Evolutionary conservation across 2,329 filamentous ascomycete species (phyloP).

Genomic region (Chaetothyriales sp.): DNA sequence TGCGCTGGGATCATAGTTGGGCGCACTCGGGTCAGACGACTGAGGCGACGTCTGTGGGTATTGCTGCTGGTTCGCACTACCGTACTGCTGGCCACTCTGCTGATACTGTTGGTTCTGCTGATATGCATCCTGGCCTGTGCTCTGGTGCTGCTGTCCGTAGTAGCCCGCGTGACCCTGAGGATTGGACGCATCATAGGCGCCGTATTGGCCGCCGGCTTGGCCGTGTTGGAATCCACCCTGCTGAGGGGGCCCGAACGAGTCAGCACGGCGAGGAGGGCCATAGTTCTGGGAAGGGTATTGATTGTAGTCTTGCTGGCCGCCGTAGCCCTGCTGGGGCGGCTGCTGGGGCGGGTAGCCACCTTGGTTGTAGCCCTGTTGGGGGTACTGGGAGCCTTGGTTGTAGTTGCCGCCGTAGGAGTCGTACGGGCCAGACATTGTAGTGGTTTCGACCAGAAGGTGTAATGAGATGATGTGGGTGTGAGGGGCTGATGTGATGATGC

Average conservation of each 20-base stretch:
- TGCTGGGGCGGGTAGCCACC: conserved; percentile 21
- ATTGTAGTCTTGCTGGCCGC: conserved; percentile 16
- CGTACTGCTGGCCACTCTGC: conserved; percentile 7
- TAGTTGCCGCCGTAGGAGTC: conserved; percentile 18
- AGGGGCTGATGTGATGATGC: too few relatives aligned
- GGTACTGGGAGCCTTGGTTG: conserved; percentile 17
- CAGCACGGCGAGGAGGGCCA: conserved; percentile 31
- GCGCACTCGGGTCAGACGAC: conserved; percentile 13
- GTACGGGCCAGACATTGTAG: neutral
- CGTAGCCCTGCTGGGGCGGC: conserved; percentile 24
- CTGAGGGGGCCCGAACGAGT: conserved; percentile 24
- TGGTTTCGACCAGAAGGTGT: neutral
- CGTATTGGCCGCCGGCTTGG: conserved; percentile 23
- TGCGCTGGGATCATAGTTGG: conserved; percentile 31
- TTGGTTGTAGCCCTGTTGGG: conserved; percentile 21
- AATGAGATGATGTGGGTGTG: neutral
- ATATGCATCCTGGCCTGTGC: conserved; percentile 11
- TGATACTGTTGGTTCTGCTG: conserved; percentile 3
- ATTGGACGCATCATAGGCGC: conserved; percentile 23
- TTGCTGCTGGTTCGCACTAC: conserved; percentile 4
- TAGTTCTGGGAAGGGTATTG: conserved; percentile 26
- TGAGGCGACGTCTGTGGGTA: conserved; percentile 10
- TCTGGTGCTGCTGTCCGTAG: conserved; percentile 20
- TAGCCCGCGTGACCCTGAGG: conserved; percentile 25
- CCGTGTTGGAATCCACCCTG: conserved; percentile 39